Evolutionary conservation across 495 filamentous ascomycete species (phyloP).

Genomic region (Penicillium flavigenum): DNA sequence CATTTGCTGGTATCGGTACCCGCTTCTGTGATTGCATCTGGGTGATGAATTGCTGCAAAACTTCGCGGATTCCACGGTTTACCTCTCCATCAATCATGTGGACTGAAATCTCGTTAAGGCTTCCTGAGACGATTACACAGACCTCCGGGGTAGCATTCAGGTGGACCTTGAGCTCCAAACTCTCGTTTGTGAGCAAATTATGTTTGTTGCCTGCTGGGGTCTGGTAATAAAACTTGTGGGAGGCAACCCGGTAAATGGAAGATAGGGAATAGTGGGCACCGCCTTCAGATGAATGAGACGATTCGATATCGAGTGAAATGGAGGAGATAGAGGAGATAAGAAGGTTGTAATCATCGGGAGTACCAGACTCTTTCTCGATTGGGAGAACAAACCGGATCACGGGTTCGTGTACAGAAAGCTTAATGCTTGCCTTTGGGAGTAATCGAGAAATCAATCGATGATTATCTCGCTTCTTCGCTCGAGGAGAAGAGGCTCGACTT

Average conservation of each 20-base stretch:
- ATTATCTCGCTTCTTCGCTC: constrained; percentile 44
- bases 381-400: constrained; percentile 87
- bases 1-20: constrained; percentile 48
- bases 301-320: constrained; percentile 87
- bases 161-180: constrained; percentile 79
- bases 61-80: constrained; percentile 85
- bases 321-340: constrained; percentile 93
- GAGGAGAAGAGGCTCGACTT: constrained; percentile 51
- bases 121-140: constrained; percentile 74
- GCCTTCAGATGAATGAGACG: constrained; percentile 83
- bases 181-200: constrained; percentile 81
- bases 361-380: constrained; percentile 59
- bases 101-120: constrained; percentile 80
- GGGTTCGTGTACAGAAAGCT: constrained; percentile 94
- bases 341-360: constrained; percentile 76
- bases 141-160: constrained; percentile 84
- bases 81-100: constrained; percentile 92
- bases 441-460: constrained; percentile 84
- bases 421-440: constrained; percentile 91
- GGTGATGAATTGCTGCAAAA: constrained; percentile 72
- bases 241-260: constrained; percentile 76
- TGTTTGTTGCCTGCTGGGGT: constrained; percentile 77
- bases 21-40: constrained; percentile 64
- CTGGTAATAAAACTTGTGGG: constrained; percentile 94
- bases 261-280: constrained; percentile 83